Percentiles rank a stretch among this genome's conserved stretches.
Conservation (phyloP, 1,139 yeast species). For the Saccharomyces hybrid region DNA sequence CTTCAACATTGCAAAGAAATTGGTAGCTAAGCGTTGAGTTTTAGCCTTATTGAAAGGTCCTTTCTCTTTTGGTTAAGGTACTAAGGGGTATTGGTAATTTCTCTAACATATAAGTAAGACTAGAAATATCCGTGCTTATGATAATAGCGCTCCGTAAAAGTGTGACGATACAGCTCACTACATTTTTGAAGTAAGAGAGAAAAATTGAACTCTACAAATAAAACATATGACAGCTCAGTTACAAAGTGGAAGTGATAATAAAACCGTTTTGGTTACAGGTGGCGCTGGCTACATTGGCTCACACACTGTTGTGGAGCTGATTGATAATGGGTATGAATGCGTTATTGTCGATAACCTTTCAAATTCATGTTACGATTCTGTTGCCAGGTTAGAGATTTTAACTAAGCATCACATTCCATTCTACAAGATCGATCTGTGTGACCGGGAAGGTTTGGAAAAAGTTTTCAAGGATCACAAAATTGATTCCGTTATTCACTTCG, state of each 20-base stretch:
- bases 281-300: slow-evolving; percentile 89
- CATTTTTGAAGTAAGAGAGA: no score
- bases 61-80: neutral
- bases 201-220: neutral
- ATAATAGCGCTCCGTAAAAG: no score
- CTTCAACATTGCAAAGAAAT: neutral
- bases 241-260: slow-evolving; percentile 6
- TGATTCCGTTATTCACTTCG: slow-evolving; percentile 67
- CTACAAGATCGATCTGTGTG: slow-evolving; percentile 52
- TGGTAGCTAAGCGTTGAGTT: neutral
- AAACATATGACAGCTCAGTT: slow-evolving; percentile 1
- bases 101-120: neutral
- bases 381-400: slow-evolving; percentile 57
- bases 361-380: slow-evolving; percentile 63
- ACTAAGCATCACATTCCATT: slow-evolving; percentile 47
- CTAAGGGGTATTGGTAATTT: neutral
- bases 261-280: slow-evolving; percentile 62
- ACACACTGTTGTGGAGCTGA: slow-evolving; percentile 63
- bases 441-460: slow-evolving; percentile 40
- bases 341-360: slow-evolving; percentile 64
- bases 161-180: no score
- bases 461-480: slow-evolving; percentile 48
- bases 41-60: neutral
- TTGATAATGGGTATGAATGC: slow-evolving; percentile 59
- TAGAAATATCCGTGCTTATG: neutral